Base-by-base conservation (phyloP, 2,329 filamentous ascomycete species). In the Penicillium sclerotiorum region DNA sequence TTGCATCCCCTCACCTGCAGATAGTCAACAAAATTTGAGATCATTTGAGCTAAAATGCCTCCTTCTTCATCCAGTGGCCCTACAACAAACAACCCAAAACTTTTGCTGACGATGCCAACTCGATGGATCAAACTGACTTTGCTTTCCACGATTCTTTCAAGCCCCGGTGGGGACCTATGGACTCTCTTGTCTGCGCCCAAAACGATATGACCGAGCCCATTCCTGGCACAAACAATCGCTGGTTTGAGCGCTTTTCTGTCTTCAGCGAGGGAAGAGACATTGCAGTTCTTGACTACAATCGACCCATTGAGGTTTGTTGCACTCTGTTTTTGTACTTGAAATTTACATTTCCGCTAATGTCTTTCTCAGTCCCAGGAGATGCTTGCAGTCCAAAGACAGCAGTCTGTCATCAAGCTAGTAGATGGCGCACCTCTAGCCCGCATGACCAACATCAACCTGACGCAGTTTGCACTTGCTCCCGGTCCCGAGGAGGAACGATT, bases 41-140 rank as follows among this genome's bases (percentile, higher is more conserved):
- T 30, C 59, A 50, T 50, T 67, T 59, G 58, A 67, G 68, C 65
- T 73, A 67, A 75, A 59, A 71, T 52, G 63, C 59, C 55, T 62
- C 59, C 43, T 66, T 59, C 59, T 53, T 43, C 39, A 62, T 72
- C 65, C 84, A 95, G 90, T 95, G 87, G 84, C 90, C 90, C 45
- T 94, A 94, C 76, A 82, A 89, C 70, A 89, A 90, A 76, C 84
- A 85, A 73, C 77, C 85, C 56, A 90, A 92, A 66, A 83, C 82
- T 32, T 80, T 84, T 62, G 76, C 82, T 58, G 77, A 82, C 55
- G 81, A 87, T 62, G 77, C 81, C 58, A 77, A 73, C 49, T 73
- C 86, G 48, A 79, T 91, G 77, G 79, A 80, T 60, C 77, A 81
- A 39, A 72, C 74, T 50, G 88, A 93, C 56, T 80, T 80, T 63